A percentile compares a stretch with the other conserved stretches of the same genome.
phyloP scores from a whole-genome alignment of 345 rosid genomes.

The Bruguiera gymnorhiza region DNA sequence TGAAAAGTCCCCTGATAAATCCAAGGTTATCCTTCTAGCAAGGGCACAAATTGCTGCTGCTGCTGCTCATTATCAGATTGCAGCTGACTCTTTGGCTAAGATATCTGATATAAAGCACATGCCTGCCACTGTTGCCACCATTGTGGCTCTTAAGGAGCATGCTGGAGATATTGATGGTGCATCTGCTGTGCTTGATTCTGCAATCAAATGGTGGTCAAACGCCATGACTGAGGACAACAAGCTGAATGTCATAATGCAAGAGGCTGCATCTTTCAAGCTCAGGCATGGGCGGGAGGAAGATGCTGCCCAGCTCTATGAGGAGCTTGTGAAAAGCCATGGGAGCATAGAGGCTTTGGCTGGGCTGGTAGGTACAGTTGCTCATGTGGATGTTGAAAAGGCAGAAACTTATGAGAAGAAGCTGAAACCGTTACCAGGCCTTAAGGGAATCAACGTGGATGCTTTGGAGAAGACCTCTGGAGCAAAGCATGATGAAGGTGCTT shows the following conservation, averaged over 20 bases:
- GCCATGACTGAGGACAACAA: slow-evolving; percentile 79
- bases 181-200: slow-evolving; percentile 63
- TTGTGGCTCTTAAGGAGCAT: slow-evolving; percentile 84
- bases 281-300: slow-evolving; percentile 21
- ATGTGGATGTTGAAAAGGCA: slow-evolving; percentile 74
- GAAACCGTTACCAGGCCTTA: slow-evolving; percentile 59
- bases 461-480: slow-evolving; percentile 89
- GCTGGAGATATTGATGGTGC: slow-evolving; percentile 89
- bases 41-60: slow-evolving; percentile 93
- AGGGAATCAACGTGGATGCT: too few relatives aligned
- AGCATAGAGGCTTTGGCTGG: slow-evolving; percentile 79
- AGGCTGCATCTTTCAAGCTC: slow-evolving; percentile 93
- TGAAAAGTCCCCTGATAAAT: slow-evolving; percentile 64
- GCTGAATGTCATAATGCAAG: slow-evolving; percentile 67
- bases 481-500: slow-evolving; percentile 59
- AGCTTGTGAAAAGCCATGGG: slow-evolving; percentile 66
- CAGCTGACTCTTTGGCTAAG: slow-evolving; percentile 77
- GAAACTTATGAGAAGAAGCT: slow-evolving; percentile 78
- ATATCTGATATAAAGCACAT: slow-evolving; percentile 78
- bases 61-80: slow-evolving; percentile 72
- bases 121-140: slow-evolving; percentile 92
- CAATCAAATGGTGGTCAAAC: slow-evolving; percentile 85
- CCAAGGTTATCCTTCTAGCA: slow-evolving; percentile 65
- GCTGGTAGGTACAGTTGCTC: slow-evolving; percentile 83
- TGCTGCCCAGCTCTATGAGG: slow-evolving; percentile 42